Base-by-base conservation (phyloP, 345 rosid species). In the Chamaenerion angustifolium region DNA sequence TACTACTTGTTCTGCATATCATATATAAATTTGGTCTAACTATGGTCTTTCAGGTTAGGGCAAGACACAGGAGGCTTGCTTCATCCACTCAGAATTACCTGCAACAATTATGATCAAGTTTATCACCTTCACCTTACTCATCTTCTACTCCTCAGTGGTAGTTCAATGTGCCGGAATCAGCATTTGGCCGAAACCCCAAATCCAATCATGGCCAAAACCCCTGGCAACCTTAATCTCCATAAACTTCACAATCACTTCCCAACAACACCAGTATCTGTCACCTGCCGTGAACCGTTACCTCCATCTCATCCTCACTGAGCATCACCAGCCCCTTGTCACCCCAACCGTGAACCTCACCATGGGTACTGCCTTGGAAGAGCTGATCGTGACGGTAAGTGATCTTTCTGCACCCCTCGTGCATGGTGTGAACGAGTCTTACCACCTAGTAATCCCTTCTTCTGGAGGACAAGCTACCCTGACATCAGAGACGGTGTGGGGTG, bases 111-210 rank as follows among this genome's bases (percentile, higher is more conserved):
- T 31, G 37, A 31, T 31, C 37, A 31, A 31, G 10, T 31, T 31
- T 7, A 31, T 31, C 25, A 21, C 25, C 25, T 21, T 21, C 25
- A 21, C 25, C 37, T 31, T 31, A 31, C 37, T 31, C 3, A 7
- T 31, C 37, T 31, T 31, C 37, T 23, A 23, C 27, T 23, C 27
- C 27, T 7, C 37, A 31, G 8, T 31, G 5, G 54, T 31, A 8
- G 54, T 35, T 5, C 42, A 58, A 31, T 58, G 64, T 12, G 45
- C 19, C 8, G 42, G 16, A 10, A 49, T 80, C 52, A 75, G 70
- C 49, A 65, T 81, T 35, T 88, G 92, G 97, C 97, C 97, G 7
- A 74, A 76, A 65, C 93, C 97, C 0, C 70, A 77, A 57, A 44
- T 7, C 15, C 16, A 80, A n/a, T 71, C 71, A 49, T 89, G 93